Conservation (phyloP, 176 grass and related monocot species). For the Zizania latifolia region DNA sequence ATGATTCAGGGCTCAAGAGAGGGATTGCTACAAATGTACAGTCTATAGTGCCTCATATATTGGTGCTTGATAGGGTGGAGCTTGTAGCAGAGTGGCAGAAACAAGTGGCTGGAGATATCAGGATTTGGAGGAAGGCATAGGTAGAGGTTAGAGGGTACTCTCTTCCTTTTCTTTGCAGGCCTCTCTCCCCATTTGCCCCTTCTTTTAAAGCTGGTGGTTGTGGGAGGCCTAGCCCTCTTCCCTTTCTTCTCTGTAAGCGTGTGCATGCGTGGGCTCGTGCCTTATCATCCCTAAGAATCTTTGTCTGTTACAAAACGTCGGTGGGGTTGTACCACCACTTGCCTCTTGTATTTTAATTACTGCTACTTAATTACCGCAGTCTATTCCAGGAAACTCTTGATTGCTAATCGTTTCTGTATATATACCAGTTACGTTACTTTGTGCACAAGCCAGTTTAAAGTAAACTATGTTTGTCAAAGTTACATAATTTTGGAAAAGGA, state of each 20-base stretch:
- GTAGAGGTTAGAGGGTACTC: constrained; percentile 30
- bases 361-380: not conserved
- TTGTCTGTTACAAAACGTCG: constrained; percentile 39
- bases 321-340: constrained; percentile 32
- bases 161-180: constrained; percentile 28
- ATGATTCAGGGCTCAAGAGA: constrained; percentile 19
- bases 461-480: constrained; percentile 7
- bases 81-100: constrained; percentile 14
- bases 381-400: constrained; percentile 27
- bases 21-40: not conserved
- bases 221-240: constrained; percentile 26
- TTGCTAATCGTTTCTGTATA: constrained; percentile 5
- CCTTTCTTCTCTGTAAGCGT: constrained; percentile 32
- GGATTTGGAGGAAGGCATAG: constrained; percentile 22
- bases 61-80: constrained; percentile 21
- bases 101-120: constrained; percentile 25
- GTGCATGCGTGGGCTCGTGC: constrained; percentile 21
- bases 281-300: constrained; percentile 37
- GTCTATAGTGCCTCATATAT: not conserved
- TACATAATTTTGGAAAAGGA: constrained; percentile 30
- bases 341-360: constrained; percentile 19
- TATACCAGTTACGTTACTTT: constrained; percentile 21
- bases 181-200: constrained; percentile 24
- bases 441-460: constrained; percentile 24
- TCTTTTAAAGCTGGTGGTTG: constrained; percentile 50